Evolutionary conservation across 306 rosid species (phyloP).

Genomic region (Glycine latifolia): DNA sequence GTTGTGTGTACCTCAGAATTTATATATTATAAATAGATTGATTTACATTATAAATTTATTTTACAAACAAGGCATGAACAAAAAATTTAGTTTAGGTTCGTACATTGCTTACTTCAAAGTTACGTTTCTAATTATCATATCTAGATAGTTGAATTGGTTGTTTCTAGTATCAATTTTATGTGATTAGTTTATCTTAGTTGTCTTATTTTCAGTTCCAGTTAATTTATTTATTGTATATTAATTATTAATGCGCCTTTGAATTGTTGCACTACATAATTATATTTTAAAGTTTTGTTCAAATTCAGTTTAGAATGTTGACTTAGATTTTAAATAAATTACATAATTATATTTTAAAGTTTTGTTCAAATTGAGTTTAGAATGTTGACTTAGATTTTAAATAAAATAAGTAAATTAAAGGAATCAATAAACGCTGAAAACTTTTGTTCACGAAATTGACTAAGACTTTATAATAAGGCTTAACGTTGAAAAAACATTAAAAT

Average conservation of each 20-base stretch:
- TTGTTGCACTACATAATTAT: not conserved
- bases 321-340: not conserved
- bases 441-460: not conserved
- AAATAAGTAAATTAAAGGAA: not conserved
- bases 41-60: too few species aligned
- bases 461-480: not conserved
- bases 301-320: not conserved
- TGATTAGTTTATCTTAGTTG: not conserved
- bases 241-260: not conserved
- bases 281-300: not conserved
- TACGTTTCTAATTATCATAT: not conserved
- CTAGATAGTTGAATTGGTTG: not conserved
- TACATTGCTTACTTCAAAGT: not conserved
- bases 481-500: not conserved
- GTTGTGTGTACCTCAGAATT: too few species aligned
- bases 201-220: not conserved
- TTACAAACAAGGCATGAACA: not conserved
- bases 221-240: not conserved
- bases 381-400: not conserved
- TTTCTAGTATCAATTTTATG: not conserved
- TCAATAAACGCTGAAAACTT: too few species aligned
- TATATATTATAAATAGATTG: too few species aligned
- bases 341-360: too few species aligned
- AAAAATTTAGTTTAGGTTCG: too few species aligned
- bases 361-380: not conserved